Evolutionary conservation across 208 protist genomes (phyloP), one percentile per base, ranked within the genome.

Genomic region (Trichomonas vaginalis): DNA sequence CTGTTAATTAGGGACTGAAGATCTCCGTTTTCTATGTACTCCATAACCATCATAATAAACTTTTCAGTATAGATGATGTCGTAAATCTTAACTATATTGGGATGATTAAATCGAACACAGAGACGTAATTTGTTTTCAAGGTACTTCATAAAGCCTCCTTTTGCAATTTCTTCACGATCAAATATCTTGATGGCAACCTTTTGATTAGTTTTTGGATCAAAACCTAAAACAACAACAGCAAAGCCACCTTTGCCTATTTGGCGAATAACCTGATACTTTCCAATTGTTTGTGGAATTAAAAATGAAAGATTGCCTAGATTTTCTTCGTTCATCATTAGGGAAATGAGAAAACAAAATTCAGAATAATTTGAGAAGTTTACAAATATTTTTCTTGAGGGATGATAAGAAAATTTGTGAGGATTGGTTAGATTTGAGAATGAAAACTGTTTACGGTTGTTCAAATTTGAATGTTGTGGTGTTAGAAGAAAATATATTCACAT

Each of bases 41-140:
- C 49, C 17, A 17, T 61, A 61, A 61, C 49, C 12, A 61, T 61
- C 9, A 61, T 23, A 61, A 61, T 61, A 61, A 61, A 23, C 9
- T 61, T 17, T 23, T 61, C 49, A 14, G 98, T 99, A n/a, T 98
- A 98, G 83, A 99, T 99, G 17, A 99, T 98, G 90, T 62, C 90
- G 9, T 99, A 99, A 83, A 99, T 98, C 35, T 98, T 98, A 97
- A 99, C 99, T 96, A 99, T 99, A 97, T 99, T 99, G 32, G 99
- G 98, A 96, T 99, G 99, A 39, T 98, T 37, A 42, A 86, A 15
- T 8, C 35, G 42, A 6, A 42, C 35, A 27, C 37, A 42, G 4
- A 86, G 37, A 45, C 23, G 14, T 17, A 86, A 0, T 86, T 86
- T 37, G 14, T 42, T 27, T 0, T n/a, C 6, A 37, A 86, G 42